Evolutionary conservation across 2,329 filamentous ascomycete species (phyloP).

Genomic region (Penicillium psychrosexuale): DNA sequence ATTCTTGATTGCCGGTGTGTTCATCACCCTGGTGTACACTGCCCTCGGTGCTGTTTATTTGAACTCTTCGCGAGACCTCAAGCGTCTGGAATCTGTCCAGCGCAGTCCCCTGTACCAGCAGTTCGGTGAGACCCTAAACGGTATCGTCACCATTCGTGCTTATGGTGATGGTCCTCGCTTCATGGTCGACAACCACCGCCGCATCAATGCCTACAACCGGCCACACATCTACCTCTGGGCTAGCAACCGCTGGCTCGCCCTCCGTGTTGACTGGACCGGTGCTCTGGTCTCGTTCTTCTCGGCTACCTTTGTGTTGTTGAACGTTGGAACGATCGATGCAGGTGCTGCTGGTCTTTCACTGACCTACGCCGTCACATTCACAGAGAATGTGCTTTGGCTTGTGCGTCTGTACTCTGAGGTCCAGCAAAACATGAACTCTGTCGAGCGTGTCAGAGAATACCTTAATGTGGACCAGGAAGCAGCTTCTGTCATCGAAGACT

Average conservation of each 20-base stretch:
- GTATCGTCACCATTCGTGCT: slow-evolving; percentile 93
- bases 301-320: slow-evolving; percentile 83
- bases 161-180: slow-evolving; percentile 94
- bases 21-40: slow-evolving; percentile 81
- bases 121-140: slow-evolving; percentile 90
- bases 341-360: slow-evolving; percentile 90
- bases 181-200: slow-evolving; percentile 81
- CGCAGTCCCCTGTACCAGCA: slow-evolving; percentile 95
- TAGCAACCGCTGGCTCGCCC: slow-evolving; percentile 92
- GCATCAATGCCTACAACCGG: slow-evolving; percentile 85
- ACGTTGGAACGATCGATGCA: slow-evolving; percentile 77
- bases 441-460: slow-evolving; percentile 96
- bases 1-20: slow-evolving; percentile 80
- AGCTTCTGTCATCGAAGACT: slow-evolving; percentile 69
- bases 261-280: slow-evolving; percentile 85
- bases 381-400: slow-evolving; percentile 94
- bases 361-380: slow-evolving; percentile 94
- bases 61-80: slow-evolving; percentile 87
- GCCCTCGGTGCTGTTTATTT: slow-evolving; percentile 85
- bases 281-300: slow-evolving; percentile 92
- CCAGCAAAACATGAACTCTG: slow-evolving; percentile 99
- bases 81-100: slow-evolving; percentile 90
- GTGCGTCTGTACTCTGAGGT: slow-evolving; percentile 91
- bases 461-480: slow-evolving; percentile 95
- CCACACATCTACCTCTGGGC: slow-evolving; percentile 97